phyloP scores from a whole-genome alignment of 495 filamentous ascomycete species.

The Neurospora tetraspora region DNA sequence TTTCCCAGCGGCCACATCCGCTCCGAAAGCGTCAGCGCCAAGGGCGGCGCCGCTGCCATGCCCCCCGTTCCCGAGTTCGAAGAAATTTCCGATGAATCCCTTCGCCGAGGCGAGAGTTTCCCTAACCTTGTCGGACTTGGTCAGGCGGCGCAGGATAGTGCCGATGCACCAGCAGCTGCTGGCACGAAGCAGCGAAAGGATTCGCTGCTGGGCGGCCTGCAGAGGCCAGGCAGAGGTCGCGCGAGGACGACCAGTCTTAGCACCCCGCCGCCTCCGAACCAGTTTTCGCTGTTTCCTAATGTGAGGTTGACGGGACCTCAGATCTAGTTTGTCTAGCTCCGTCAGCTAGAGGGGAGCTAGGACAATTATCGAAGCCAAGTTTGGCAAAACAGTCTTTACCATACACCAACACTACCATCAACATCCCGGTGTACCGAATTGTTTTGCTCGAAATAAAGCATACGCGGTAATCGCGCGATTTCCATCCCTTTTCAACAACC shows the following conservation, averaged over 20 bases:
- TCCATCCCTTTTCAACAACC: neutral
- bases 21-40: slow-evolving; percentile 11
- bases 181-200: slow-evolving; percentile 15
- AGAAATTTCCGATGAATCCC: slow-evolving; percentile 5
- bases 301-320: slow-evolving; percentile 13
- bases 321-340: slow-evolving; percentile 6
- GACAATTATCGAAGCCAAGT: neutral
- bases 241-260: slow-evolving; percentile 27
- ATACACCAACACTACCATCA: neutral
- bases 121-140: slow-evolving; percentile 14
- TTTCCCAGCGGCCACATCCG: slow-evolving; percentile 1
- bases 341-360: neutral
- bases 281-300: slow-evolving; percentile 31
- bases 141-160: slow-evolving; percentile 2
- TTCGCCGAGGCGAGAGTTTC: slow-evolving; percentile 12
- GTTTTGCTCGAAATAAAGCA: neutral
- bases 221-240: slow-evolving; percentile 10
- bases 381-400: neutral
- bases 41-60: slow-evolving; percentile 7
- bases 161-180: neutral
- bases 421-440: neutral
- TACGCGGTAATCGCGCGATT: neutral
- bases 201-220: slow-evolving; percentile 10
- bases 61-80: slow-evolving; percentile 23
- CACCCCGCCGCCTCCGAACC: slow-evolving; percentile 29